Conservation (phyloP, 1,284 basidiomycete species). For the Microbotryum intermedium region DNA sequence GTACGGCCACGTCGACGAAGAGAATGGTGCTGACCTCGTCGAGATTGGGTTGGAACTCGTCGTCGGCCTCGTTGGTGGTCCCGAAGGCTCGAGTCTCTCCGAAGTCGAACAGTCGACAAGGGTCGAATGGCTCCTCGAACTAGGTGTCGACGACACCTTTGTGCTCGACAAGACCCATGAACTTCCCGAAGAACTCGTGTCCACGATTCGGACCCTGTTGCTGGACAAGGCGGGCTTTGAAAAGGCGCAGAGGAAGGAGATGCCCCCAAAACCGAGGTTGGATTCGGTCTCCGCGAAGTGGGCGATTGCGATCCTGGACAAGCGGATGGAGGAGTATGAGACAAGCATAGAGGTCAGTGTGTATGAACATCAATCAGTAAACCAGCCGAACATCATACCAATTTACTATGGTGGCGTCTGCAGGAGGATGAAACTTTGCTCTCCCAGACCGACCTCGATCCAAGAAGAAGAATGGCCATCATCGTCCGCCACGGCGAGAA, state of each 20-base stretch:
- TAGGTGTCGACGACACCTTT: conserved; percentile 75
- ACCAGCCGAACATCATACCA: not conserved
- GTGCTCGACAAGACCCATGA: conserved; percentile 51
- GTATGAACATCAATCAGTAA: conserved; percentile 2
- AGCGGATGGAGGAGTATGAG: conserved; percentile 51
- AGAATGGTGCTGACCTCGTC: conserved; percentile 80
- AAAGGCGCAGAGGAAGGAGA: conserved; percentile 56
- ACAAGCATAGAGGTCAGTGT: conserved; percentile 48
- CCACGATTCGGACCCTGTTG: conserved; percentile 62
- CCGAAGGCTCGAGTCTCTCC: conserved; percentile 28
- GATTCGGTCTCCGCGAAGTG: conserved; percentile 41
- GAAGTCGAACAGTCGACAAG: conserved; percentile 47
- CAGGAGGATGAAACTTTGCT: conserved; percentile 53
- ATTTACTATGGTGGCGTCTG: not conserved
- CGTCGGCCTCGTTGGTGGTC: conserved; percentile 47
- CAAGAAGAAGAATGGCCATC: conserved; percentile 55
- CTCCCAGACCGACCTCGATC: conserved; percentile 29
- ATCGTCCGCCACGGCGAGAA: conserved; percentile 75
- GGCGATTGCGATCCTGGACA: conserved; percentile 46
- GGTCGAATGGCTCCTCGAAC: conserved; percentile 84
- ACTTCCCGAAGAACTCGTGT: conserved; percentile 57
- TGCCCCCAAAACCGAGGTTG: conserved; percentile 65
- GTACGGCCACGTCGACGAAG: conserved; percentile 86
- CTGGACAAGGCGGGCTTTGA: conserved; percentile 56
- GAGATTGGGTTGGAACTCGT: conserved; percentile 75